phyloP scores from a whole-genome alignment of 23 red algal genomes.

The Gracilaria vermiculophylla region DNA sequence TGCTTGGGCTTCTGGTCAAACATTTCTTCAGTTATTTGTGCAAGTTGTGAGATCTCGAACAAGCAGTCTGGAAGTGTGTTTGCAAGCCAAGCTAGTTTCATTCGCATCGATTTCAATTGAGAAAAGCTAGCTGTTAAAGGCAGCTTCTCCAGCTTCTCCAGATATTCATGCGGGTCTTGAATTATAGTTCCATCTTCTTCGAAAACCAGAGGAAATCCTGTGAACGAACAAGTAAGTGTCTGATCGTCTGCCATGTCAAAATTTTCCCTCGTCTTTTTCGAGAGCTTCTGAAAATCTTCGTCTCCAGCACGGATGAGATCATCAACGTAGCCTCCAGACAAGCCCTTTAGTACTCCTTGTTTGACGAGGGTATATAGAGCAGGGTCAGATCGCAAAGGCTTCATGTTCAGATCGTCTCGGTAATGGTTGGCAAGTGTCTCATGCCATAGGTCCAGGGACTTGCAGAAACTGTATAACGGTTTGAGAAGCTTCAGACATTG shows the following conservation, averaged over 20 bases:
- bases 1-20: background rate
- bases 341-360: background rate
- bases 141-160: background rate
- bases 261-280: background rate
- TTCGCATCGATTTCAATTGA: slow-evolving; percentile 20
- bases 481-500: slow-evolving; percentile 24
- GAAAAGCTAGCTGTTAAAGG: background rate
- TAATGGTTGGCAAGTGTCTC: slow-evolving; percentile 16
- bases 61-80: slow-evolving; percentile 33
- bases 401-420: slow-evolving; percentile 17
- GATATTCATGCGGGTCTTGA: slow-evolving; percentile 15
- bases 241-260: background rate
- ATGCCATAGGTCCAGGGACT: slow-evolving; percentile 29
- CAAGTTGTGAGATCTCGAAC: slow-evolving; percentile 13
- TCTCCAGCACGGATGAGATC: slow-evolving; percentile 4
- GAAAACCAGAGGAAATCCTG: background rate
- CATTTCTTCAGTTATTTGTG: background rate
- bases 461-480: slow-evolving; percentile 21
- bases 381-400: slow-evolving; percentile 19
- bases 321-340: slow-evolving; percentile 18
- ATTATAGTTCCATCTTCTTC: background rate
- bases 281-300: background rate
- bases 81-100: slow-evolving; percentile 38
- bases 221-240: slow-evolving; percentile 13
- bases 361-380: background rate